Base-by-base conservation (phyloP, 108 stramenopile species). In the Nitzschia sp. region DNA sequence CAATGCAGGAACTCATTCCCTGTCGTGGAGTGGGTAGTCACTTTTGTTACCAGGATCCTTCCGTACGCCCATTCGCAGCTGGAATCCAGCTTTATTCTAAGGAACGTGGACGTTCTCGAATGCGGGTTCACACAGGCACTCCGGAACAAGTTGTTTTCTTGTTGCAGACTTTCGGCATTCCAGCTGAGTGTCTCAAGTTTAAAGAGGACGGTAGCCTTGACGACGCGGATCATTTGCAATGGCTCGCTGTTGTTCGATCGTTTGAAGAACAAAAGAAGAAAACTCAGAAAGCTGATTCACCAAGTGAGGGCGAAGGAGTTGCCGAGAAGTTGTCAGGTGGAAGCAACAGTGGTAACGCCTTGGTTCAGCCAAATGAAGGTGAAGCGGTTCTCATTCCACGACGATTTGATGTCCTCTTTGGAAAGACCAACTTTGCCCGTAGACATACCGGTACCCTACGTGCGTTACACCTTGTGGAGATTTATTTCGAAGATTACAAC, bases 121-220 rank as follows among this genome's bases (percentile, higher is more conserved):
- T 48, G 46, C 65, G 73, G 21, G 38, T 40, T 3, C 73, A 74
- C 61, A 53, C 10, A 7, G 53, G 46, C 0, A 46, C 24, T 14
- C 65, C 40, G 17, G 15, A 59, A 29, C 51, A 74, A 26, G 53
- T 62, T 24, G 43, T 26, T 1, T 74, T 74, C 54, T 15, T 37
- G 44, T 51, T 74, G 7, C 55, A 67, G 26, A 74, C 73, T 11
- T 74, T 51, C 46, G 73, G 73, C 21, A 74, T 74, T 29, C 73
- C 56, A 39, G 22, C 46, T 26, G 21, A 66, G 12, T 56, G 52
- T 21, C 22, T 7, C 25, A 12, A 12, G 3, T 25, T 61, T 14
- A 9, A 43, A 7, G 19, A 41, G 17, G 56, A 74, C 25, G 65
- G 59, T 6, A 12, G 29, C 21, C 26, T 64, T 11, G 44, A 53